Base-by-base conservation (phyloP, 2,329 filamentous ascomycete species). In the Exophiala xenobiotica region DNA sequence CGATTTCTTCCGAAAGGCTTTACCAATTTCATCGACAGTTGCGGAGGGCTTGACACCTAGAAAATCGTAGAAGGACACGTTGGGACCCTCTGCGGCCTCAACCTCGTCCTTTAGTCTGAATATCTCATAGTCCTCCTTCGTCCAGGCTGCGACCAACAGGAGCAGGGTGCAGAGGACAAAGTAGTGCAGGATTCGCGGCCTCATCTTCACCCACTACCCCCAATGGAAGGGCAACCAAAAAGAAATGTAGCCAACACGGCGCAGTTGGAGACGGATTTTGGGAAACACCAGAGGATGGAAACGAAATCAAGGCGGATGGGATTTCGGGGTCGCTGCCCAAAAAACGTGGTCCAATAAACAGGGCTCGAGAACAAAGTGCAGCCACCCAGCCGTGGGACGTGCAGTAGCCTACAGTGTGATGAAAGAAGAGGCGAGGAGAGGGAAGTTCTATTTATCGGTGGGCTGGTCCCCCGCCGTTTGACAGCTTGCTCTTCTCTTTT, bases 81-180 rank as follows among this genome's bases (percentile, higher is more conserved):
- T 85, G 45, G 77, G 65, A 51, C 93, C 90, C 69, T 96, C 88
- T 59, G 83, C 76, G 38, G 82, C 73, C 54, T 81, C 75, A 49
- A 99, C 81, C 69, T 97, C 93, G 74, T 96, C 90, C 66, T 86
- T 86, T 57, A 99, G 79, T 63, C 90, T 88, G 77, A 99, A 99
- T 75, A 99, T 97, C 74, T 99, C 93, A 68, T 95, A 90, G 73
- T 99, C 93, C 79, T 95, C 89, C 72, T 93, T 93, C 51, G 82
- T 83, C 89, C 90, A 96, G 40, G 88, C 88, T 43, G 83, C 80
- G 53, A 81, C 81, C 56, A 91, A 71, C 31, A 83, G 78, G 54
- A 80, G 80, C 60, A 90, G 72, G 62, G 86, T 72, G 73, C 82
- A 81, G 69, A 88, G 72, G 69, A 88, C 78, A 61, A 92, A 65